Conservation (phyloP, 352 stramenopile genomes). For the Vaucheria bursata region DNA sequence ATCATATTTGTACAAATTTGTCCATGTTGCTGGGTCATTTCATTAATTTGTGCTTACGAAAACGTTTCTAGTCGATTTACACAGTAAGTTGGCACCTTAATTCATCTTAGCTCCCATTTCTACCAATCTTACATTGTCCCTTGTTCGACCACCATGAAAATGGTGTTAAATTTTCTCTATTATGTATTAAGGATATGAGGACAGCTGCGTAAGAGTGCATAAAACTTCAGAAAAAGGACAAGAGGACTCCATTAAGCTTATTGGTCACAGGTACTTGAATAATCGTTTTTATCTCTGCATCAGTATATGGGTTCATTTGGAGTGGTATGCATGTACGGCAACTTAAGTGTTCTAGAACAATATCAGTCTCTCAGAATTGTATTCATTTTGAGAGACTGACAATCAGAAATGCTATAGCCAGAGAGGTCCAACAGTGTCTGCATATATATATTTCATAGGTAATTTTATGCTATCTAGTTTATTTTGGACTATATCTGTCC, state of each 20-base stretch:
- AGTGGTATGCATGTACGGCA: not conserved
- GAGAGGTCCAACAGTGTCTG: not conserved
- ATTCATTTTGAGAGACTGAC: not conserved
- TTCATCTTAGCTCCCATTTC: not conserved
- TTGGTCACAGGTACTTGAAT: constrained; percentile 42
- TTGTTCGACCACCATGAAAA: too few species aligned
- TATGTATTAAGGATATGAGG: constrained; percentile 9
- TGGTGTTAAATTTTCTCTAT: too few species aligned
- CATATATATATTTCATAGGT: not conserved
- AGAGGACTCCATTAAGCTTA: constrained; percentile 20
- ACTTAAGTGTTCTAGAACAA: not conserved
- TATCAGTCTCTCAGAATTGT: not conserved
- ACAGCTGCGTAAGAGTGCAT: not conserved
- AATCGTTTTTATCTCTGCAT: not conserved
- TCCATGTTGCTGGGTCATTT: too few species aligned
- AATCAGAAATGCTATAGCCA: not conserved
- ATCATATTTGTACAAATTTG: too few species aligned
- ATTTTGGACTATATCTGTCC: too few species aligned
- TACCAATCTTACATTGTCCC: not conserved
- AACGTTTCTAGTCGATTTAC: not conserved
- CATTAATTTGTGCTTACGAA: not conserved
- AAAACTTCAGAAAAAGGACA: not conserved
- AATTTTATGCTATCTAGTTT: too few species aligned
- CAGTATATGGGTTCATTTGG: not conserved
- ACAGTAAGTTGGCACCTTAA: not conserved